These are phyloP conservation scores for Fraxinus albicans DNA, from an alignment of 305 asterid genomes.

Conservation along the genomic window DNA sequence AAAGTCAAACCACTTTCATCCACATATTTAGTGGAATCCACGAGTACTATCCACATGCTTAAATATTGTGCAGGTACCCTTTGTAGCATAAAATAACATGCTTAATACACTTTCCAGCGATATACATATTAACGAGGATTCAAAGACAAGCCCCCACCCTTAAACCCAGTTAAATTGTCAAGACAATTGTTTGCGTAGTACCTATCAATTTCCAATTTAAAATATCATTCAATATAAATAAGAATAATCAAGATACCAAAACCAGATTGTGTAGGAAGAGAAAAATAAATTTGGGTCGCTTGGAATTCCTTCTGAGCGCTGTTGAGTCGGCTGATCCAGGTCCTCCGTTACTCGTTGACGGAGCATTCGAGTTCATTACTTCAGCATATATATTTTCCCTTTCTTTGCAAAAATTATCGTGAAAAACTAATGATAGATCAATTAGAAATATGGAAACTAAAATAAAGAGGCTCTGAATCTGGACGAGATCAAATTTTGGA, in stretches of 20 bases:
- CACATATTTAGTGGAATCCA: not conserved
- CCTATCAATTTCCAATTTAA: not conserved
- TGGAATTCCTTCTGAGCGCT: conserved; percentile 10
- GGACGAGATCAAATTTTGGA: not conserved
- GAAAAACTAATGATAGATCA: not conserved
- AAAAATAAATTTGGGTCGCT: conserved; percentile 20
- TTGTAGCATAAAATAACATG: not conserved
- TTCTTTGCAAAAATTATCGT: not conserved
- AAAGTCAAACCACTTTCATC: not conserved
- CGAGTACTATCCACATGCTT: not conserved
- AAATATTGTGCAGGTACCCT: not conserved
- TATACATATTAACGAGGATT: not conserved
- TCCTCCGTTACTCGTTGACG: conserved; percentile 17
- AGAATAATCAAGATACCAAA: not conserved
- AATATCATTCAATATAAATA: not conserved
- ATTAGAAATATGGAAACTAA: not conserved
- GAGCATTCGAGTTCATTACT: conserved; percentile 14
- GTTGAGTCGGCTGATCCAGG: conserved; percentile 17
- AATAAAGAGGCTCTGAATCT: not conserved
- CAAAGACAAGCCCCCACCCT: not conserved
- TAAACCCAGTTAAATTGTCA: not conserved
- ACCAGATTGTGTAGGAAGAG: not conserved
- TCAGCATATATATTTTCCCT: not conserved
- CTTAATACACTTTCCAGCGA: not conserved
- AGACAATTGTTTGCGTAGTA: not conserved